Base-by-base conservation (phyloP, 108 stramenopile genomes). In the Cyclotella sp. region DNA sequence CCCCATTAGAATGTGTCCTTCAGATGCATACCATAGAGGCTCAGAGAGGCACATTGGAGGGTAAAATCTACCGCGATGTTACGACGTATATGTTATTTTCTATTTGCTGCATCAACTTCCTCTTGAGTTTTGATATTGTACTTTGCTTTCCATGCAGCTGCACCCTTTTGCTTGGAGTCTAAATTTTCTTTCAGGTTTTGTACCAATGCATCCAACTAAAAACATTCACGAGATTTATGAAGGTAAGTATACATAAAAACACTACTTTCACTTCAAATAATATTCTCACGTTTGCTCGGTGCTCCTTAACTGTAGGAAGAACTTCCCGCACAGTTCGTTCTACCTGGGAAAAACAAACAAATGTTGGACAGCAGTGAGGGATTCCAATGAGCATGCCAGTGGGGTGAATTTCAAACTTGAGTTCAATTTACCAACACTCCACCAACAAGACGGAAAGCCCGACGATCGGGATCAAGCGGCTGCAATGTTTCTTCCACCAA, bases 271-370 rank as follows among this genome's bases (percentile, higher is more conserved):
- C 27, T 59, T 21, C n/a, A 80, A 73, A 76, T 44, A 0, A 16
- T 34, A 52, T 14, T 63, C 92, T 85, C 76, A 91, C 92, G 82
- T 95, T 95, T 54, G 79, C 85, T 68, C 82, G 80, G 73, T 96
- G 94, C 26, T 78, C 78, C 52, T 72, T 84, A n/a, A 98, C 94
- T 15, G 93, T 91, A 40, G 97, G 97, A 30, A 98, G 80, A 16
- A 97, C 96, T 75, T 98, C 97, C 68, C 87, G 73, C 8, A 98
- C 97, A 16, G 96, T 97, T 41, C 97, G 93, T 75, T 98, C 97
- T 63, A 98, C 80, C 80, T 81, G 43, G 55, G n/a, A 1, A 57
- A 21, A 13, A 54, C n/a, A 51, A 59, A 59, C 22, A 63, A 29
- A 22, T 0, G 6, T 28, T 9, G 12, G 40, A 67, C 26, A 51